Evolutionary conservation across 2,329 filamentous ascomycete genomes (phyloP).

Genomic region (Epichloe hybrida): DNA sequence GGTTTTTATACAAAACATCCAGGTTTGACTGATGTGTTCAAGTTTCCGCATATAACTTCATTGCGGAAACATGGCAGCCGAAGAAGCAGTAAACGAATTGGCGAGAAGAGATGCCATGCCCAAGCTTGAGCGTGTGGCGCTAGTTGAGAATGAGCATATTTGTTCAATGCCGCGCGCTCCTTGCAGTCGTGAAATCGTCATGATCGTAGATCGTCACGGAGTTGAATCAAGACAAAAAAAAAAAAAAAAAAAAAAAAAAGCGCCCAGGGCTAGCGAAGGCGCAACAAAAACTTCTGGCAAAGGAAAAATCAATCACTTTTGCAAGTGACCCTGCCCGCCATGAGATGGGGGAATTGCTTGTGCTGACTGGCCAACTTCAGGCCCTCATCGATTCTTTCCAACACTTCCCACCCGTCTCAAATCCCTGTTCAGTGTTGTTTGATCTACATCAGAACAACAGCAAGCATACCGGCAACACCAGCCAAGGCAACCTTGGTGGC

Average conservation of each 20-base stretch:
- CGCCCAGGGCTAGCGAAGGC: background rate
- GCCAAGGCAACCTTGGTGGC: slow-evolving; percentile 32
- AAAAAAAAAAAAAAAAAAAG: background rate
- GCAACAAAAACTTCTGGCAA: background rate
- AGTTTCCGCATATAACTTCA: slow-evolving; percentile 6
- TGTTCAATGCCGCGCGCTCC: background rate
- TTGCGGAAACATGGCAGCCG: background rate
- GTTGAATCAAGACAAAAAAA: background rate
- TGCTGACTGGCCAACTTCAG: background rate
- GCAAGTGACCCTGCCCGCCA: background rate
- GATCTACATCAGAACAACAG: slow-evolving; percentile 36
- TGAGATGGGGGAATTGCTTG: background rate
- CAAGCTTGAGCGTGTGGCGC: background rate
- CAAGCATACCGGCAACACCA: slow-evolving; percentile 37
- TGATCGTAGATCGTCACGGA: slow-evolving; percentile 9
- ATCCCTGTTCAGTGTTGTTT: no score
- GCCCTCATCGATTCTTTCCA: background rate
- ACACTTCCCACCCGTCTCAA: background rate
- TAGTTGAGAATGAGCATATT: background rate
- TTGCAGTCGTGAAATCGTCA: slow-evolving; percentile 7
- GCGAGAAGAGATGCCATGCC: background rate
- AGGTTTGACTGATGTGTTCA: slow-evolving; percentile 4
- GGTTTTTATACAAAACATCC: slow-evolving; percentile 8
- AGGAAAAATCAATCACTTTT: slow-evolving; percentile 1
- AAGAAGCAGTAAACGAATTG: background rate